Base-by-base conservation (phyloP, 2,329 filamentous ascomycete genomes). In the Orbilia blumenaviensis region DNA sequence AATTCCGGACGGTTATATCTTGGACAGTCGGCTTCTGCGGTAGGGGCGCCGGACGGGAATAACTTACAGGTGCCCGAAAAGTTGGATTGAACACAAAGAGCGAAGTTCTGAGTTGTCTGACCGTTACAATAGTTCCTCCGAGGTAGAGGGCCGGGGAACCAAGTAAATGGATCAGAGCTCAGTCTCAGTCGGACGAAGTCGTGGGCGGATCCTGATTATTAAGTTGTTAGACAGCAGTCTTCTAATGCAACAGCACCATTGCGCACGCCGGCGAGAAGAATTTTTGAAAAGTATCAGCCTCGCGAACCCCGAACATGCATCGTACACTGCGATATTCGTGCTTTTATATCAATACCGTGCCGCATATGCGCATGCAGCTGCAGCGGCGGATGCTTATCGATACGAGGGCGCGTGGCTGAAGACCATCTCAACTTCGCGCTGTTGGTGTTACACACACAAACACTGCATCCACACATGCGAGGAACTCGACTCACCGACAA, bases 121-220 rank as follows among this genome's bases (percentile, higher is more conserved):
- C 16, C 46, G n/a, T 46, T 60, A n/a, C 73, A 77, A 42, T 66
- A 77, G 54, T 72, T 77, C 18, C 41, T 66, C 38, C 38, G 54
- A 10, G 60, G 60, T 0, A 72, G 36, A 6, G 73, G 73, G 42
- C 73, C 73, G 2, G 73, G 73, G 27, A 77, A 67, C 73, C 73
- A 77, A 25, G 73, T 77, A 36, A 76, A 76, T 18, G 72, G 72
- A 44, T 76, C 72, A 2, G 72, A 76, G 42, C 72, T 76, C 48
- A 76, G 38, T 50, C 72, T 36, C 54, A 76, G 41, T 25, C 64
- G 72, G 42, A 76, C 34, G 38, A 76, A 76, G 12, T 69, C 64
- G 64, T 76, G 72, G 16, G 72, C 64, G 21, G 72, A 76, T 10
- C 72, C 72, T 76, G 38, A 46, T 10, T 21, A 54, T 48, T 23